Base-by-base conservation (phyloP, 192 early-diverging fungal species). In the Backusella tuberculispora region DNA sequence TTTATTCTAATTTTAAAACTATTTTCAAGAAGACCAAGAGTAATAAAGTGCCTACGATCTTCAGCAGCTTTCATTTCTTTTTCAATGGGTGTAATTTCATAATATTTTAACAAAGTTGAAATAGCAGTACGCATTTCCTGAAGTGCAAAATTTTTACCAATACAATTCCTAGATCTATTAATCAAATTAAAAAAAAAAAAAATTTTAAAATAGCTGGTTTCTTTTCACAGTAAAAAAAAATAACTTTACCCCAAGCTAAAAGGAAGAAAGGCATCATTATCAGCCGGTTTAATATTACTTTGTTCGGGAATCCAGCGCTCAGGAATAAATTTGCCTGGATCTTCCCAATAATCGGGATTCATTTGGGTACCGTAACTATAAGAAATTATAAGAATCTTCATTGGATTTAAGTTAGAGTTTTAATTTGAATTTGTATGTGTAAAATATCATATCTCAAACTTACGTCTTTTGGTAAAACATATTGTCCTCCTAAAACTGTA, bases 71-170 rank as follows among this genome's bases (percentile, higher is more conserved):
- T 74, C 64, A 74, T 37, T 17, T 64, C 46, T 17, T 74, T 15
- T 12, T 76, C 56, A 3, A 87, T 77, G 19, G 74, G 63, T 43
- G 76, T 83, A 48, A 87, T 75, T 4, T 86, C 77, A 65, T 80
- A 88, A 9, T 74, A 78, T 34, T 71, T 77, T 40, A 88, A 47
- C 21, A 88, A 56, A 1, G 78, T 73, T 41, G 82, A 82, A 43
- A 88, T 42, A 2, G 76, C 73, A 24, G 85, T 48, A 24, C 82
- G 71, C 71, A 88, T 84, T 69, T 86, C 84, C 76, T 80, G 81
- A 44, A 75, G 81, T 1, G 87, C 83, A 72, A 88, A 79, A 37
- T 86, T 83, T 47, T 83, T 74, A 5, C 85, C 86, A 43, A 88
- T 77, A 63, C 86, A 88, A 48, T 78, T 80, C 5, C 85, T 56